A percentile compares a stretch with the other conserved stretches of the same genome.
phyloP scores from a whole-genome alignment of 257 asterid species.

The Solanum paucissectum region DNA sequence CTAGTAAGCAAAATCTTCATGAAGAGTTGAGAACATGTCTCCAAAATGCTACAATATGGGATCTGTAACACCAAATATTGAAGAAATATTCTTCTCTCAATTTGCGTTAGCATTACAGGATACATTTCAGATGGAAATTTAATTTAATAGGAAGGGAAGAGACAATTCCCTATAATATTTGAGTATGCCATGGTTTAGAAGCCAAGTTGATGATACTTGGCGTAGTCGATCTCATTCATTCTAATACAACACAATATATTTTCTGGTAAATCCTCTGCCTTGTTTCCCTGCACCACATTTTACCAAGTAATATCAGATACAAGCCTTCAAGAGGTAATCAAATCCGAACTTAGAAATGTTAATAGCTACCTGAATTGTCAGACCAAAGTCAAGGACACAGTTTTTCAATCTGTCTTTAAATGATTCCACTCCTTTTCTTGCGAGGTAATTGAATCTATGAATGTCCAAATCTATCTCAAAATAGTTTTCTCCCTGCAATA shows the following conservation, averaged over 20 bases:
- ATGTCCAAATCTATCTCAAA: slow-evolving; percentile 86
- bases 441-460: slow-evolving; percentile 81
- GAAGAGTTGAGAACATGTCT: neutral
- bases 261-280: slow-evolving; percentile 80
- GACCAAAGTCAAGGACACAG: slow-evolving; percentile 79
- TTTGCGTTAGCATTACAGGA: neutral
- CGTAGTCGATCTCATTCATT: slow-evolving; percentile 59
- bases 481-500: slow-evolving; percentile 74
- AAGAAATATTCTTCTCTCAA: neutral
- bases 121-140: neutral
- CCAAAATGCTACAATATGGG: neutral
- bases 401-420: slow-evolving; percentile 73
- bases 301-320: neutral
- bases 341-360: neutral
- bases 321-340: neutral
- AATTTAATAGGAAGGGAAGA: neutral
- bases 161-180: neutral
- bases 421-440: slow-evolving; percentile 85
- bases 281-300: slow-evolving; percentile 62
- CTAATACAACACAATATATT: slow-evolving; percentile 70
- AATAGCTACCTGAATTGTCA: slow-evolving; percentile 73
- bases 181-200: slow-evolving; percentile 16
- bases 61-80: neutral
- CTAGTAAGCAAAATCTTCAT: neutral
- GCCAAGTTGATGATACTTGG: slow-evolving; percentile 49